These are phyloP conservation scores for Claviceps africana DNA, from an alignment of 2,329 filamentous ascomycete genomes.

Conservation along the genomic window DNA sequence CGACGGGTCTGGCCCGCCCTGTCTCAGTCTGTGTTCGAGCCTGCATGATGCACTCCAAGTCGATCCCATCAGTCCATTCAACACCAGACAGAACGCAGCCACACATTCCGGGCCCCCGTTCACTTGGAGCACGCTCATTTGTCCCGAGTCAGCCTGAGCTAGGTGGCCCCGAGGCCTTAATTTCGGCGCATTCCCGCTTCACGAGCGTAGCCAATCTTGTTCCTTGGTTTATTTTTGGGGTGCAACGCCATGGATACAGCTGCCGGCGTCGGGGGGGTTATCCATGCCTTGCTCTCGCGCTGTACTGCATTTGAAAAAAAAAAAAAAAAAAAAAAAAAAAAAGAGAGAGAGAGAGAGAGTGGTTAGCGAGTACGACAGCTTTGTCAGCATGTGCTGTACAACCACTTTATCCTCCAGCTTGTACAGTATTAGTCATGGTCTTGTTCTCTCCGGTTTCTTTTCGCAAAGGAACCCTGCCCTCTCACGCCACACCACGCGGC, in stretches of 20 bases:
- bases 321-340: no score
- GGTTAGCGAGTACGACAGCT: no score
- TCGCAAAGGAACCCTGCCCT: no score
- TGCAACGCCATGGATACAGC: neutral
- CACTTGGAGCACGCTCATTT: neutral
- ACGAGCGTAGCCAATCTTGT: neutral
- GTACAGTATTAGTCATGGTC: no score
- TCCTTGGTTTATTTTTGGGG: neutral
- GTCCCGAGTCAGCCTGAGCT: neutral
- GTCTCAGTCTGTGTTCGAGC: neutral
- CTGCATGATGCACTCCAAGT: neutral
- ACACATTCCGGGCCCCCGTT: neutral
- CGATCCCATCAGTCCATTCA: no score
- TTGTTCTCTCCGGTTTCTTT: no score
- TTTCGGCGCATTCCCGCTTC: constrained; percentile 13
- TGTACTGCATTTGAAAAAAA: neutral
- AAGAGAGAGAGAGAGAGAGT: no score
- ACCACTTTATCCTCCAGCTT: no score
- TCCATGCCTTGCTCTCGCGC: neutral
- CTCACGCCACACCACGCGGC: no score
- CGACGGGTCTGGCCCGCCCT: neutral
- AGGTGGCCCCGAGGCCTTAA: constrained; percentile 8
- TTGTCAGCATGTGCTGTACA: no score
- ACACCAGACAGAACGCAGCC: neutral
- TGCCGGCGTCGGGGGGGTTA: no score